Evolutionary conservation across 768 basidiomycete species (phyloP).

Genomic region (Boletellus sp.): DNA sequence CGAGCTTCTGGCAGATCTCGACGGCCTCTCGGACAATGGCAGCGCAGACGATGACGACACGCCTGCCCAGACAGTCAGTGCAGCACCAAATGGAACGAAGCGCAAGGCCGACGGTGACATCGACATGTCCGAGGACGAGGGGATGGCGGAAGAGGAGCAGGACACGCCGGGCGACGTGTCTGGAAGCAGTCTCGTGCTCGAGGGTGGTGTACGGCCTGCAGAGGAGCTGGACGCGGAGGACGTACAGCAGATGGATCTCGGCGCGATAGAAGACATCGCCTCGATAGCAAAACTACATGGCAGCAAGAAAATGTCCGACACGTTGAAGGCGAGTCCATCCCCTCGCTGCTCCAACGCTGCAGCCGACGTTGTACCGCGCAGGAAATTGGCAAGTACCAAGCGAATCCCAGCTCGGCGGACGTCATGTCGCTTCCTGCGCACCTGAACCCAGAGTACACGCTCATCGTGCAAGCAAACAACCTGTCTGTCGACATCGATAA

Average conservation of each 20-base stretch:
- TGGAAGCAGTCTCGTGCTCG: constrained; percentile 62
- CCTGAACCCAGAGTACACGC: constrained; percentile 90
- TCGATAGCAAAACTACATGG: constrained; percentile 87
- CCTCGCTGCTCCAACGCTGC: not conserved
- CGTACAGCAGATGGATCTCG: constrained; percentile 92
- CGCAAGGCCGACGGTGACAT: constrained; percentile 56
- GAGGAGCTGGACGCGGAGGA: constrained; percentile 94
- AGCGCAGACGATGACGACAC: constrained; percentile 43
- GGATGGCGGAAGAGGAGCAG: constrained; percentile 37
- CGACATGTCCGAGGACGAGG: constrained; percentile 58
- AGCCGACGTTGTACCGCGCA: constrained; percentile 29
- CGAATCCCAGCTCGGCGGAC: constrained; percentile 73
- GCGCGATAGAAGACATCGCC: constrained; percentile 76
- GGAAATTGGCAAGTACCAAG: constrained; percentile 88
- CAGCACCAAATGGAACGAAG: constrained; percentile 42
- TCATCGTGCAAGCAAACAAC: constrained; percentile 98
- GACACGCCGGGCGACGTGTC: constrained; percentile 39
- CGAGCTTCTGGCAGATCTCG: constrained; percentile 89
- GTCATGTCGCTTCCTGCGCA: constrained; percentile 78
- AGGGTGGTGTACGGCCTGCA: constrained; percentile 89
- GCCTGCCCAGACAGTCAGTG: constrained; percentile 17
- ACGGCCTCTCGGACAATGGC: constrained; percentile 72
- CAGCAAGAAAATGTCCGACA: constrained; percentile 84
- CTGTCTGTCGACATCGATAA: constrained; percentile 98
- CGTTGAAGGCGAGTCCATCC: constrained; percentile 57